phyloP scores from a whole-genome alignment of 257 asterid species.

The Petunia secreta region DNA sequence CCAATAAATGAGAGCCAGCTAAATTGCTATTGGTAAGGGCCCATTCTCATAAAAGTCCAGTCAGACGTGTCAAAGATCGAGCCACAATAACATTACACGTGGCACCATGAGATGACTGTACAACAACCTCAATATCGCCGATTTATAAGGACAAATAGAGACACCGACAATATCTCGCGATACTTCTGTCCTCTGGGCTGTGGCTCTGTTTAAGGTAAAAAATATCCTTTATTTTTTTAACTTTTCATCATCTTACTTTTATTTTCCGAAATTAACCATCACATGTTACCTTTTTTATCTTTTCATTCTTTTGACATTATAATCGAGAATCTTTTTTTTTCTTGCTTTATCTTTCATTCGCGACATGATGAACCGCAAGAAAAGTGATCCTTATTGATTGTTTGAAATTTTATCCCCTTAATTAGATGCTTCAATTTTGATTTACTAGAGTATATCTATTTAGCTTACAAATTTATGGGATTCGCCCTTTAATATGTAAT shows the following conservation, averaged over 20 bases:
- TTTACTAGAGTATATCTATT: too few species aligned
- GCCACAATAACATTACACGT: slow-evolving; percentile 30
- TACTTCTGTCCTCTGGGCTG: slow-evolving; percentile 7
- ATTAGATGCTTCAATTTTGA: too few species aligned
- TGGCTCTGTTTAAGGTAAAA: too few species aligned
- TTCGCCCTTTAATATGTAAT: too few species aligned
- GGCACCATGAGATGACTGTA: slow-evolving; percentile 31
- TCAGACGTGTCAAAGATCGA: slow-evolving; percentile 46
- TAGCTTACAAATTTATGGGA: too few species aligned
- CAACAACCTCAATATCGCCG: slow-evolving; percentile 39
- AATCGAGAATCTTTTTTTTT: too few species aligned
- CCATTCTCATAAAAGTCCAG: slow-evolving; percentile 31
- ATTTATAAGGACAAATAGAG: neutral
- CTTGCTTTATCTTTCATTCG: neutral
- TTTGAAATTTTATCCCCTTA: too few species aligned
- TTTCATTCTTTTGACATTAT: neutral
- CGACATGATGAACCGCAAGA: too few species aligned
- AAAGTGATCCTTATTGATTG: too few species aligned
- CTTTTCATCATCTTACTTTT: neutral
- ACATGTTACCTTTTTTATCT: neutral
- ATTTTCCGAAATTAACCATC: too few species aligned
- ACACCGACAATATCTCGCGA: slow-evolving; percentile 64
- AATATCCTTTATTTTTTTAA: neutral
- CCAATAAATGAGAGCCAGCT: slow-evolving; percentile 59
- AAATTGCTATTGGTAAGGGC: slow-evolving; percentile 24